Evolutionary conservation across 306 rosid genomes (phyloP), one percentile per base, ranked within the genome.

Genomic region (Nissolia schottii): DNA sequence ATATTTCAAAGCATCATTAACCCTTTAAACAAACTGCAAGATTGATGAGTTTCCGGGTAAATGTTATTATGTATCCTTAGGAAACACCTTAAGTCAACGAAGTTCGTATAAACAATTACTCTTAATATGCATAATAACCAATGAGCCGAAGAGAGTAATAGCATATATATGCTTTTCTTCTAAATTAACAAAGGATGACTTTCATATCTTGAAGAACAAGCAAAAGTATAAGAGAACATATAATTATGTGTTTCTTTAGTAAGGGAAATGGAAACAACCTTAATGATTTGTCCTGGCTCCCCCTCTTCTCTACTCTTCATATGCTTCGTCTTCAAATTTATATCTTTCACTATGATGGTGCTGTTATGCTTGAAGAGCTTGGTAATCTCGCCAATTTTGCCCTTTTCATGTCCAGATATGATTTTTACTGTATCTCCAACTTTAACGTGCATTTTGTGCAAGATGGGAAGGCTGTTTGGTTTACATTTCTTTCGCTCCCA

Each of bases 401-500:
- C 97, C 77, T 88, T 94, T 19, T 94, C 99, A 23, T 76, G 92
- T 51, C 99, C 99, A 13, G 97, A 77, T 80, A 91, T 94, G 61
- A 94, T 72, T 81, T 94, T 85, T 70, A 94, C 96, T 0, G 88
- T 91, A 70, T 94, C 99, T 61, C 99, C 99, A 77, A 91, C 62
- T 86, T 81, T 94, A 57, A 94, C 99, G 64, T 94, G 99, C 96
- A 91, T 84, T 72, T 91, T 94, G 41, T 84, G 99, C 58, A 94
- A 75, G 46, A 89, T 37, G 2, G 96, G 99, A 70, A 94, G 93
- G 71, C 97, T 81, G 85, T 91, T 94, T 56, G 96, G 93, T 85
- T 94, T 94, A 61, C 99, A 91, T 61, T 94, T 89, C 84, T 89
- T 89, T 66, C 96, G 81, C 80, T 94, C 97, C 97, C 99, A 94